Evolutionary conservation across 2,329 filamentous ascomycete species (phyloP).

Genomic region (Phialophora tarda): DNA sequence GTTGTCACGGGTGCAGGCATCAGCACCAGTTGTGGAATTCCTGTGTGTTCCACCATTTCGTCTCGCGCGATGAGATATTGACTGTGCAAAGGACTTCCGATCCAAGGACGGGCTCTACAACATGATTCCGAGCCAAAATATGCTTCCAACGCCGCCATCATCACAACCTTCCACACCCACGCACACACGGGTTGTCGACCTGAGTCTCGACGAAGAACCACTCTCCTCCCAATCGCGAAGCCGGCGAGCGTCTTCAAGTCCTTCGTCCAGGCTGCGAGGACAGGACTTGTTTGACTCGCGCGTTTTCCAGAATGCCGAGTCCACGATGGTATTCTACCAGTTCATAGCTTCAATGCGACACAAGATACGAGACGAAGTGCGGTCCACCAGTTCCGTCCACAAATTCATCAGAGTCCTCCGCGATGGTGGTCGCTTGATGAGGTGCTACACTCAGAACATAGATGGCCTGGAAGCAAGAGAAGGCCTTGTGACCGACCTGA

Average conservation of each 20-base stretch:
- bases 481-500: constrained; percentile 67
- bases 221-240: constrained; percentile 51
- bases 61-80: constrained; percentile 5
- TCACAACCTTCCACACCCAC: constrained; percentile 37
- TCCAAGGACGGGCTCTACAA: constrained; percentile 72
- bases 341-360: constrained; percentile 72
- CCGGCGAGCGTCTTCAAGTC: constrained; percentile 43
- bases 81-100: constrained; percentile 37
- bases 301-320: constrained; percentile 70
- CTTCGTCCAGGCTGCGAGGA: constrained; percentile 63
- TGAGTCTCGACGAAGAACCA: constrained; percentile 55
- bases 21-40: constrained; percentile 76
- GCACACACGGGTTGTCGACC: constrained; percentile 37
- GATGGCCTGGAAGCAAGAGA: constrained; percentile 74
- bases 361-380: constrained; percentile 64
- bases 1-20: constrained; percentile 76
- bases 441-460: constrained; percentile 78
- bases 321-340: constrained; percentile 73
- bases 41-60: constrained; percentile 56
- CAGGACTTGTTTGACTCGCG: constrained; percentile 73
- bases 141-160: constrained; percentile 41
- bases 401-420: constrained; percentile 71
- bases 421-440: constrained; percentile 70
- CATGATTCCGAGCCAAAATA: constrained; percentile 66
- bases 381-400: constrained; percentile 67